Percentiles rank a stretch among this genome's conserved stretches.
phyloP scores from a whole-genome alignment of 2,329 filamentous ascomycete species.

The Chalaropsis ovoidea region DNA sequence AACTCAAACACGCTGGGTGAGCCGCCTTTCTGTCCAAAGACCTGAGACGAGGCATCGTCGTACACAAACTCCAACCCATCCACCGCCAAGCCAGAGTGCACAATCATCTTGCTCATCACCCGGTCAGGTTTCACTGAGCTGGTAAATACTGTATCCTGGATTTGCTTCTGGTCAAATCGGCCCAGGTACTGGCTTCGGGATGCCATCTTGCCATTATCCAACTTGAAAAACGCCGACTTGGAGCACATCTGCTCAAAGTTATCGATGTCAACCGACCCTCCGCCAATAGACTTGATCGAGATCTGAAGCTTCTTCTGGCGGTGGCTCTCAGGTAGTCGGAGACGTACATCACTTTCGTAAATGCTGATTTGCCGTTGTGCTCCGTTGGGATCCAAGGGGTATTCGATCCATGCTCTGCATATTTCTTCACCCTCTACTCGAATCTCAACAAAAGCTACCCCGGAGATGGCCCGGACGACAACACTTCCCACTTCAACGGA shows the following conservation, averaged over 20 bases:
- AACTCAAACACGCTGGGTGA: slow-evolving; percentile 64
- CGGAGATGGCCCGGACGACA: slow-evolving; percentile 66
- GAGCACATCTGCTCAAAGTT: slow-evolving; percentile 62
- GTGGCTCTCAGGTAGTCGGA: slow-evolving; percentile 59
- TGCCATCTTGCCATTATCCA: slow-evolving; percentile 59
- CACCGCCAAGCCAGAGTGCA: slow-evolving; percentile 67
- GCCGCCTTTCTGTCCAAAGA: slow-evolving; percentile 75
- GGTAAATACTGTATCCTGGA: slow-evolving; percentile 60
- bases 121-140: slow-evolving; percentile 58
- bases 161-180: slow-evolving; percentile 60
- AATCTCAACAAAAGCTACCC: slow-evolving; percentile 77
- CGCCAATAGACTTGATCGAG: slow-evolving; percentile 64
- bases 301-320: slow-evolving; percentile 61
- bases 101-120: slow-evolving; percentile 60
- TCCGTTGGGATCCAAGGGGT: slow-evolving; percentile 50
- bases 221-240: slow-evolving; percentile 62
- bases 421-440: slow-evolving; percentile 68
- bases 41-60: slow-evolving; percentile 70
- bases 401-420: slow-evolving; percentile 76
- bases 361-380: slow-evolving; percentile 64
- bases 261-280: slow-evolving; percentile 63
- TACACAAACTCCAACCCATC: slow-evolving; percentile 90
- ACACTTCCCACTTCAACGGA: slow-evolving; percentile 67
- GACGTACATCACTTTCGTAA: slow-evolving; percentile 63
- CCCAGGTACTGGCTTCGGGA: slow-evolving; percentile 70